A percentile compares a stretch with the other conserved stretches of the same genome.
These are phyloP conservation scores for Torulaspora delbrueckii DNA, from an alignment of 805 yeast genomes.

Conservation along the genomic window DNA sequence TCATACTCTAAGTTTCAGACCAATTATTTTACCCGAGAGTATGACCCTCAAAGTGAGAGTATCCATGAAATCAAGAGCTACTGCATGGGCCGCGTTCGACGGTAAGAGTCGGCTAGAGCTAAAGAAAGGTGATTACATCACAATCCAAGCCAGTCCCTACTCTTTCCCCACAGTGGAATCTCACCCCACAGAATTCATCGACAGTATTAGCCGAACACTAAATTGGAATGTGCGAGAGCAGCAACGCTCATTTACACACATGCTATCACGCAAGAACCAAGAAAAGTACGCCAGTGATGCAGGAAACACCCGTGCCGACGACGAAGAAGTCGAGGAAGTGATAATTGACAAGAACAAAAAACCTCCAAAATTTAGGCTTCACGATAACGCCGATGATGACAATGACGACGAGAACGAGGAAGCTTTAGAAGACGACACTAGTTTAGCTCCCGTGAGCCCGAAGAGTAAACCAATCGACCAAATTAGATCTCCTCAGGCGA, in stretches of 20 bases:
- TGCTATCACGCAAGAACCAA: slow-evolving; percentile 53
- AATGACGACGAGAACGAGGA: slow-evolving; percentile 6
- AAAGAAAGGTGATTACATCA: slow-evolving; percentile 75
- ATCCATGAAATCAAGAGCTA: slow-evolving; percentile 73
- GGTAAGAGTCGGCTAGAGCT: slow-evolving; percentile 85
- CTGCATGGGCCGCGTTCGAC: slow-evolving; percentile 97
- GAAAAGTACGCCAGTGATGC: slow-evolving; percentile 37
- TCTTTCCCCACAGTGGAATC: slow-evolving; percentile 91
- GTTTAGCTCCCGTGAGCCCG: slow-evolving; percentile 2
- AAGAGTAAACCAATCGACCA: background rate
- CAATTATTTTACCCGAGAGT: slow-evolving; percentile 89
- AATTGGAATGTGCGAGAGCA: slow-evolving; percentile 92
- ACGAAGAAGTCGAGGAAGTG: slow-evolving; percentile 18
- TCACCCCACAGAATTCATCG: slow-evolving; percentile 71
- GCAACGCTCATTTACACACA: slow-evolving; percentile 72
- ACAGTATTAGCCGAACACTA: slow-evolving; percentile 75
- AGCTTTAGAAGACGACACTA: slow-evolving; percentile 6
- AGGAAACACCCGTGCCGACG: slow-evolving; percentile 12
- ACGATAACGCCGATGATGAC: slow-evolving; percentile 5
- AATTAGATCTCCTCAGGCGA: slow-evolving; percentile 7
- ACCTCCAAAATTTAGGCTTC: slow-evolving; percentile 4
- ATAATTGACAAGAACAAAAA: slow-evolving; percentile 11
- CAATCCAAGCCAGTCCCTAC: slow-evolving; percentile 78
- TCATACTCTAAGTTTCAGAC: slow-evolving; percentile 88
- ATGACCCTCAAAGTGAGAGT: slow-evolving; percentile 79